Conservation (phyloP, 441 rosid species). For the Syzygium syzygioides region DNA sequence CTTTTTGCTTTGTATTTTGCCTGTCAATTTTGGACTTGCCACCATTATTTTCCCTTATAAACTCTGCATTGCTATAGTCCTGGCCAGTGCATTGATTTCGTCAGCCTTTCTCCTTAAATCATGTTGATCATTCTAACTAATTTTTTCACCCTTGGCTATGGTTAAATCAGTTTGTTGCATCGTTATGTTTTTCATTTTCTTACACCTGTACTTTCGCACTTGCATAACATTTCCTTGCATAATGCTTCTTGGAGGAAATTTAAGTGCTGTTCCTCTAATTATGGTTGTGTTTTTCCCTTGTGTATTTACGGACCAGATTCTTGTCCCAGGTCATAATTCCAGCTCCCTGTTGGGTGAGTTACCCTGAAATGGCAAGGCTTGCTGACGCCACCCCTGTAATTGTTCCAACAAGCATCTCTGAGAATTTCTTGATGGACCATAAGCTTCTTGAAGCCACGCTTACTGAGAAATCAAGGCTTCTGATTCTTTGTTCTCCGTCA, state of each 20-base stretch:
- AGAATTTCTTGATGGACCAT: slow-evolving; percentile 87
- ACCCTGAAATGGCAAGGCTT: slow-evolving; percentile 90
- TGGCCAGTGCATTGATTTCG: neutral
- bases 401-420: slow-evolving; percentile 68
- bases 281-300: neutral
- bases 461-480: slow-evolving; percentile 74
- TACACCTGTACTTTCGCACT: neutral
- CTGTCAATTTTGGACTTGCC: neutral
- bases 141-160: neutral
- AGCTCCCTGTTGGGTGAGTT: slow-evolving; percentile 95
- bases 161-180: neutral
- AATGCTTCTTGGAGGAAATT: neutral
- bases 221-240: neutral
- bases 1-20: neutral
- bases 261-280: neutral
- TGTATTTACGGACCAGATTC: neutral
- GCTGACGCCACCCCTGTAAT: slow-evolving; percentile 95
- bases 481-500: slow-evolving; percentile 91
- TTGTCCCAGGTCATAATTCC: slow-evolving; percentile 79
- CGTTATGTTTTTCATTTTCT: neutral
- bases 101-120: neutral
- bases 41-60: neutral
- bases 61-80: neutral
- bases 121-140: neutral
- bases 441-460: slow-evolving; percentile 61